Conservation (phyloP, 805 yeast genomes). For the Monosporozyma unispora region DNA sequence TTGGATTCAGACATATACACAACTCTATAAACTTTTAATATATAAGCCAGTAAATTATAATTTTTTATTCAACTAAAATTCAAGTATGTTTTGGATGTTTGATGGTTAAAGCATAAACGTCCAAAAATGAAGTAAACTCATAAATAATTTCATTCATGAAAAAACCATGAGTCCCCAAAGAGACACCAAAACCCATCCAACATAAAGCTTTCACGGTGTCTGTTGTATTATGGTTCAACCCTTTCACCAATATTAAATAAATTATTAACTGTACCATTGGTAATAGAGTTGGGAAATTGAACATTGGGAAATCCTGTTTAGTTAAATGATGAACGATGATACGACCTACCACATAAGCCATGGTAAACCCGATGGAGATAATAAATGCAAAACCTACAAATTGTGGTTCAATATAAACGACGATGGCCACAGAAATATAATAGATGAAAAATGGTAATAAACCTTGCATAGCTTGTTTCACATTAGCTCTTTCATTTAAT, state of each 20-base stretch:
- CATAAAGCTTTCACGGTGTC: conserved; percentile 42
- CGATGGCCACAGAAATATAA: conserved; percentile 39
- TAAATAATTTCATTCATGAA: conserved; percentile 71
- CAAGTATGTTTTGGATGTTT: conserved; percentile 54
- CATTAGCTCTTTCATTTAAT: conserved; percentile 16
- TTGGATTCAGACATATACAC: neutral
- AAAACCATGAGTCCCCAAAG: conserved; percentile 58
- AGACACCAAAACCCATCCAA: conserved; percentile 59
- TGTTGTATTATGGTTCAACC: conserved; percentile 29
- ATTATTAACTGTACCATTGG: conserved; percentile 43
- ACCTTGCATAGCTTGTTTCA: conserved; percentile 39
- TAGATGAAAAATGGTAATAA: conserved; percentile 60
- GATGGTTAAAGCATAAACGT: conserved; percentile 76
- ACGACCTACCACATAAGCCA: conserved; percentile 85
- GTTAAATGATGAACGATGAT: conserved; percentile 84
- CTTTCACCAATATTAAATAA: conserved; percentile 18
- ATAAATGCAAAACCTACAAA: conserved; percentile 47
- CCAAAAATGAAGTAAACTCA: conserved; percentile 71
- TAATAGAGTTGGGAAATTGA: conserved; percentile 61
- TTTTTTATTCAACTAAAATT: neutral
- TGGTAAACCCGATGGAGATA: conserved; percentile 60
- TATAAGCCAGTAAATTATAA: neutral
- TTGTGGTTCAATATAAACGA: conserved; percentile 43
- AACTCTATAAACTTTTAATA: neutral
- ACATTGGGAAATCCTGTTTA: conserved; percentile 62